Base-by-base conservation (phyloP, 2,329 filamentous ascomycete species). In the Macroventuria anomochaeta region DNA sequence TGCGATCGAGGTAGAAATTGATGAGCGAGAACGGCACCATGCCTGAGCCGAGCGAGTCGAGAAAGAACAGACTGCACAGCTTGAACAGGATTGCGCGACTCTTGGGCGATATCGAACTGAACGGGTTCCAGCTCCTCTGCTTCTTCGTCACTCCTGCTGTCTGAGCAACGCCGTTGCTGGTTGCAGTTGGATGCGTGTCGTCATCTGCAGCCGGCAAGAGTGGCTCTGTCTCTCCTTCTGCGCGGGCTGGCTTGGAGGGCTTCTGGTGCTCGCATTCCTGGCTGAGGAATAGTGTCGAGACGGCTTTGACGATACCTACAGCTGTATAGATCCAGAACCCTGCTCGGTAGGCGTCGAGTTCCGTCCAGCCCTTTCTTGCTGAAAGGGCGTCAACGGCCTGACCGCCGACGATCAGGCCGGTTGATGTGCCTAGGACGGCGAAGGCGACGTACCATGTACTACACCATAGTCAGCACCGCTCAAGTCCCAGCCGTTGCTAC, bases 21-120 rank as follows among this genome's bases (percentile, higher is more conserved):
- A 76, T 62, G 7, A 72, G 49, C 8, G 74, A 73, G 62, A 73
- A 75, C 13, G 73, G 84, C 3, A 86, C 87, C 69, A 93, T 81
- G 2, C 89, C 89, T 1, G 85, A 88, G 1, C 87, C 88, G 51
- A 91, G 83, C 0, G 85, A 83, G 69, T 92, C 89, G 5, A 91
- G 65, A 1, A 81, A 82, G 62, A 91, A 88, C 1, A 93, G 76
- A 7, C 88, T 72, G 65, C 86, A 88, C 0, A 93, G 78, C 42
- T 85, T 83, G 44, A 83, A 69, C 5, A 89, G 76, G 25, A 86
- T 79, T 0, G 75, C 64, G 6, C 80, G 75, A 29, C 81, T 86
- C n/a, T 83, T 76, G 2, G 71, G 73, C 5, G 84, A 85, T 17
- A 91, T 84, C 2, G 81, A 75, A 0, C 85, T 81, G 25, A 88